Base-by-base conservation (phyloP, 139 green algal genomes). In the Tetratostichococcus sp. region DNA sequence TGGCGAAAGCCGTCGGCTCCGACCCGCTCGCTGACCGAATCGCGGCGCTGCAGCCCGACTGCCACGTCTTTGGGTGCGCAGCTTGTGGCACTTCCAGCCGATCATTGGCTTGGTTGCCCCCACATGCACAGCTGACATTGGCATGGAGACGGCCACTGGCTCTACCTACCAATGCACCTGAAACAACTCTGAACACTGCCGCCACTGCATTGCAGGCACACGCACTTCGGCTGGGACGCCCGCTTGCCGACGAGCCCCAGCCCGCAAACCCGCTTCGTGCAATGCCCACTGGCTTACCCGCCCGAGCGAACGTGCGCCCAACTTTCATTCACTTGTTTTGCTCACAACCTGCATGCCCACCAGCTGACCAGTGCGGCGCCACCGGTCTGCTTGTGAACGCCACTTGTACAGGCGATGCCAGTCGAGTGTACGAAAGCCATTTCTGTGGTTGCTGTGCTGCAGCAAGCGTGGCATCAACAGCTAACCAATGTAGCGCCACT, bases 141-240 rank as follows among this genome's bases (percentile, higher is more conserved):
- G n/a, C n/a, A n/a, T n/a, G n/a, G n/a, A n/a, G n/a, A n/a, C n/a
- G n/a, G n/a, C n/a, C n/a, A n/a, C n/a, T n/a, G n/a, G n/a, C n/a
- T n/a, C n/a, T n/a, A n/a, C n/a, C n/a, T n/a, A n/a, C n/a, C n/a
- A n/a, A n/a, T n/a, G n/a, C n/a, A n/a, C n/a, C n/a, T n/a, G n/a
- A n/a, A n/a, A n/a, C n/a, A n/a, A n/a, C n/a, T n/a, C n/a, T n/a
- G n/a, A n/a, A n/a, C n/a, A n/a, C n/a, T n/a, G n/a, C n/a, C n/a
- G n/a, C n/a, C n/a, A n/a, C n/a, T 50, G 6, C 39, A 11, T 21
- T 11, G 39, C 39, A 50, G 39, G 0, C 89, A 94, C 77, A 93
- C 89, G 8, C 89, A 94, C 69, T 92, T 92, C 71, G 62, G 30
- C 39, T 91, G 89, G 89, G 89, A 94, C 69, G 33, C 67, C 1